Conservation (phyloP, 164 flowering plant genomes). For the Santalum album region DNA sequence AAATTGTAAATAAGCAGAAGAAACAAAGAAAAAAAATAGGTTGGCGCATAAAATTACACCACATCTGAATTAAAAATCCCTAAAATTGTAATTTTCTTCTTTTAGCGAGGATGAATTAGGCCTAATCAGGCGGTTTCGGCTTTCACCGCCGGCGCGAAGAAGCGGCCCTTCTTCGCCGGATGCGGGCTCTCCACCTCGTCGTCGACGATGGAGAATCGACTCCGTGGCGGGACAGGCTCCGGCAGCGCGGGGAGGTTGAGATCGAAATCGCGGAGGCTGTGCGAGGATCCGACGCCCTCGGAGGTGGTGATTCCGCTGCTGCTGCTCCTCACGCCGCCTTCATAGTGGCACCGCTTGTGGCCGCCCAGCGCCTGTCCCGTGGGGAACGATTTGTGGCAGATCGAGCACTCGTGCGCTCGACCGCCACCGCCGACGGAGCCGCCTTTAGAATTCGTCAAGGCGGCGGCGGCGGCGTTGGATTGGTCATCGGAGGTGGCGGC, state of each 20-base stretch:
- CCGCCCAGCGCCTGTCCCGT: constrained; percentile 71
- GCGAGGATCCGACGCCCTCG: background rate
- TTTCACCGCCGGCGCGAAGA: constrained; percentile 12
- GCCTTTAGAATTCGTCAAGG: background rate
- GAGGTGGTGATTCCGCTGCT: background rate
- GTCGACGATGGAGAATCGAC: constrained; percentile 21
- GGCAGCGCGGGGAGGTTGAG: constrained; percentile 50
- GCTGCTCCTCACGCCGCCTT: constrained; percentile 26
- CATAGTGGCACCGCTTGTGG: constrained; percentile 69
- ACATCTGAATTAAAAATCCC: too few relatives aligned
- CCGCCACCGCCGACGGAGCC: constrained; percentile 18
- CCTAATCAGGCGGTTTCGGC: constrained; percentile 8
- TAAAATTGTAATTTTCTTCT: too few relatives aligned
- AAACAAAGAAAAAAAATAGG: background rate
- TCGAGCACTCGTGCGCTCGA: constrained; percentile 47
- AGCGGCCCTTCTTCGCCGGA: constrained; percentile 44
- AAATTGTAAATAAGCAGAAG: too few relatives aligned
- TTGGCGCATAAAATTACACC: too few relatives aligned
- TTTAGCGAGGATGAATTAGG: too few relatives aligned
- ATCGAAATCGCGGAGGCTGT: constrained; percentile 38
- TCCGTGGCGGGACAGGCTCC: constrained; percentile 19
- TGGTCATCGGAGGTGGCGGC: constrained; percentile 20
- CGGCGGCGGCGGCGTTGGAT: constrained; percentile 13
- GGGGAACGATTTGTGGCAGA: constrained; percentile 52
- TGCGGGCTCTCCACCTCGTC: constrained; percentile 51